Evolutionary conservation across 2,329 filamentous ascomycete species (phyloP).

Genomic region (Paecilomyces formosus): DNA sequence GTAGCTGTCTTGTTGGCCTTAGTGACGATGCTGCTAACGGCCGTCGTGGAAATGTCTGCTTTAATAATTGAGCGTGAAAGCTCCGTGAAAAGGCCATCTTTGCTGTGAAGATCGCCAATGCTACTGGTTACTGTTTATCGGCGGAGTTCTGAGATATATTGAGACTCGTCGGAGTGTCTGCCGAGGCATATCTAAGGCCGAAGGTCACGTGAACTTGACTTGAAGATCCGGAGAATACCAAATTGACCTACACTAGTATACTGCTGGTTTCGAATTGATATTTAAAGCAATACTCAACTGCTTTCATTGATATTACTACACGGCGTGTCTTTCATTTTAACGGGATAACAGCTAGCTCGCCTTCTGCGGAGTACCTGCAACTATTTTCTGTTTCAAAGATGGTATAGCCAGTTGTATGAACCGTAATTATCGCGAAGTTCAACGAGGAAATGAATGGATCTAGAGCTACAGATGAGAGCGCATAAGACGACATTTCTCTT

Average conservation of each 20-base stretch:
- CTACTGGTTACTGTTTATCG: neutral
- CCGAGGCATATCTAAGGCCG: neutral
- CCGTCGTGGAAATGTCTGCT: neutral
- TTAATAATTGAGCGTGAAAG: neutral
- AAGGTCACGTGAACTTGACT: neutral
- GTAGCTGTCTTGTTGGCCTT: neutral
- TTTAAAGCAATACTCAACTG: too few relatives aligned
- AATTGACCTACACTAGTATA: neutral
- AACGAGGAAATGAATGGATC: too few relatives aligned
- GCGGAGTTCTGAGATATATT: neutral
- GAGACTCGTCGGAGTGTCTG: neutral
- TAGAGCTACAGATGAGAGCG: neutral
- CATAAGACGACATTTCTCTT: neutral
- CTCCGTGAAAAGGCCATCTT: neutral
- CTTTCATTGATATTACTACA: too few relatives aligned
- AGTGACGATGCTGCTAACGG: neutral
- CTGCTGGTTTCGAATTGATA: too few relatives aligned
- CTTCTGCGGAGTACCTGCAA: too few relatives aligned
- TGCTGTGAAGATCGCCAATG: neutral
- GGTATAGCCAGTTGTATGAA: too few relatives aligned
- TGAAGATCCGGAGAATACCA: neutral
- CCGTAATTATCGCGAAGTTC: too few relatives aligned
- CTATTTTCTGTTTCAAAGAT: too few relatives aligned
- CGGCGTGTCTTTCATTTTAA: too few relatives aligned
- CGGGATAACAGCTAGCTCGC: too few relatives aligned